Evolutionary conservation across 345 rosid species (phyloP), one percentile per base, ranked within the genome.

Genomic region (Tarenaya hassleriana): DNA sequence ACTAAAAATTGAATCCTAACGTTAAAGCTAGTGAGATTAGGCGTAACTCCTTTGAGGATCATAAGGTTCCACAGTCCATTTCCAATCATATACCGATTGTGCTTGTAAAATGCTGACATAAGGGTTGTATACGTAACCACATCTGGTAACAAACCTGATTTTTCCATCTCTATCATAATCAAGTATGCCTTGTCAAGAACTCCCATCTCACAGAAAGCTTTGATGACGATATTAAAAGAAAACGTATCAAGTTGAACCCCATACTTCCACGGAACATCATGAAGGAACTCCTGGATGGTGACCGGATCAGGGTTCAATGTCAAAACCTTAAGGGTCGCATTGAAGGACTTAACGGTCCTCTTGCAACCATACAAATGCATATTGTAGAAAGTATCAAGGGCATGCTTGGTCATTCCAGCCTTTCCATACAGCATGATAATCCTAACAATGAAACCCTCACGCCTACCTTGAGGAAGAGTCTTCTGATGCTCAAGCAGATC

Each of bases 1-100:
- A 83, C 81, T 72, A 87, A 59, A 72, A 67, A 70, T 68, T 83
- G 89, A 63, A 87, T 77, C 74, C 89, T 79, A 53, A 69, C 83
- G 53, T 84, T 87, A 67, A 79, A 87, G 32, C 87, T 81, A 19
- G 89, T 70, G 55, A 81, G 73, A 73, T 79, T 81, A 31, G 96
- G 96, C 40, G 35, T 73, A 50, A 89, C 79, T 1, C 96, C 80
- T 68, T 74, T 83, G 49, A 58, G 81, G 52, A 83, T 72, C 94
- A 83, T 83, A 59, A 69, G 80, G 60, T 83, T 87, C 96, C 96
- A 87, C 60, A 83, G 47, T n/a, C 96, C 94, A 40, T 83, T 81
- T 42, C 85, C 83, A 62, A 83, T 64, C 69, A 75, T 70, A 18
- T 58, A 62, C 24, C 67, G 58, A n/a, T 77, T 69, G 1, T 55